Evolutionary conservation across 257 asterid species (phyloP).

Genomic region (Plantago major): DNA sequence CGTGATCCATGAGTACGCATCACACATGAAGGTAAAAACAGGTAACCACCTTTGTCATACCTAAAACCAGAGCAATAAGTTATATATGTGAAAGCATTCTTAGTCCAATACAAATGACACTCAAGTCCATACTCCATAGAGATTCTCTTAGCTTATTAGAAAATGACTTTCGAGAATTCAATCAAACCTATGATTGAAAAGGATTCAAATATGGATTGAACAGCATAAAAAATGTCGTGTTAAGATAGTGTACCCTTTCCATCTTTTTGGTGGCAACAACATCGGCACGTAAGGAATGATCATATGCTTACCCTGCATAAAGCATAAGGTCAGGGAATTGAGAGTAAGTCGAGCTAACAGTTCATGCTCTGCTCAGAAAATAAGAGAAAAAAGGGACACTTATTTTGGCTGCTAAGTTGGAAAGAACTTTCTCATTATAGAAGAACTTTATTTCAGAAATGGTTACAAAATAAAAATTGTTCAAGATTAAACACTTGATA

Average conservation of each 20-base stretch:
- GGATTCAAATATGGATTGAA: too few relatives aligned
- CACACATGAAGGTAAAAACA: conserved; percentile 83
- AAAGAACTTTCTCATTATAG: too few relatives aligned
- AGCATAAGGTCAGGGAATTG: conserved; percentile 15
- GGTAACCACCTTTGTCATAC: conserved; percentile 92
- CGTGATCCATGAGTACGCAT: conserved; percentile 97
- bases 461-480: too few relatives aligned
- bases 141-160: neutral
- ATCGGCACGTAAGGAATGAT: conserved; percentile 88
- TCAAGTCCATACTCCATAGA: neutral
- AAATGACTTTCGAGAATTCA: too few relatives aligned
- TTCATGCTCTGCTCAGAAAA: conserved; percentile 3
- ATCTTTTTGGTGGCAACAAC: conserved; percentile 95
- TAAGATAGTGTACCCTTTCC: conserved; percentile 68
- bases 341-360: conserved; percentile 17
- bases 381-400: too few relatives aligned
- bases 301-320: conserved; percentile 74
- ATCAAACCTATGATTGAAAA: too few relatives aligned
- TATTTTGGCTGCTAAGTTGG: too few relatives aligned
- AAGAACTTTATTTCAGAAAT: too few relatives aligned
- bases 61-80: conserved; percentile 34
- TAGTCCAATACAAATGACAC: neutral
- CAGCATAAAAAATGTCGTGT: too few relatives aligned
- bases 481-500: too few relatives aligned
- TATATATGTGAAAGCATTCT: conserved; percentile 16